These are phyloP conservation scores for Tirmania nivea DNA, from an alignment of 495 filamentous ascomycete genomes.

Conservation along the genomic window DNA sequence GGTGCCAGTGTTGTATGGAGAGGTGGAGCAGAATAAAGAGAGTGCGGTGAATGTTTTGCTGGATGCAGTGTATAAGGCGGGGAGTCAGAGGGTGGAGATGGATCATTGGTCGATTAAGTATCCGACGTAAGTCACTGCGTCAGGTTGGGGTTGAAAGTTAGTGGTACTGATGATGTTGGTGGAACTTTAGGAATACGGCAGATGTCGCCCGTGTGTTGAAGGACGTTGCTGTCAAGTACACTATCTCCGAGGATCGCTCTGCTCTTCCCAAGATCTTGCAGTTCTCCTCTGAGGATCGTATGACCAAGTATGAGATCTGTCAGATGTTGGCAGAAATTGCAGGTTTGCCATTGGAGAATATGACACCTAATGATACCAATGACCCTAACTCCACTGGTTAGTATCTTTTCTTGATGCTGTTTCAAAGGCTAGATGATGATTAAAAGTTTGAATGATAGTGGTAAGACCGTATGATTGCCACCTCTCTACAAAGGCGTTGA, in stretches of 20 bases:
- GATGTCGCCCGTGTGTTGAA: constrained; percentile 67
- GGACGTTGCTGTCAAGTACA: constrained; percentile 47
- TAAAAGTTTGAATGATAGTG: constrained; percentile 1
- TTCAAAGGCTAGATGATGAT: constrained; percentile 1
- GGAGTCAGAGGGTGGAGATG: constrained; percentile 44
- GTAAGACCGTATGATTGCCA: constrained; percentile 70
- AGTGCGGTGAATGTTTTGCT: constrained; percentile 69
- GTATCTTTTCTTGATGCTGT: constrained; percentile 2
- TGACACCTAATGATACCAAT: constrained; percentile 52
- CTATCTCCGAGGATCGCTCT: constrained; percentile 19
- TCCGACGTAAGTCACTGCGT: constrained; percentile 35
- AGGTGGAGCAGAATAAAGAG: constrained; percentile 39
- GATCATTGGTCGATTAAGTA: constrained; percentile 76
- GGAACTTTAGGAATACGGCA: constrained; percentile 34
- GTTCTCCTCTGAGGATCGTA: constrained; percentile 67
- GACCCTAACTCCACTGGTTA: constrained; percentile 52
- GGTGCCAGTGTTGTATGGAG: constrained; percentile 76
- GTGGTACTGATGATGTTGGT: background rate
- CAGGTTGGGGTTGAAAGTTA: background rate
- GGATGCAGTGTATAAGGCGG: constrained; percentile 43
- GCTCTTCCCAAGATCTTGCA: constrained; percentile 53
- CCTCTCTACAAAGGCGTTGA: constrained; percentile 53
- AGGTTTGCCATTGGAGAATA: constrained; percentile 47
- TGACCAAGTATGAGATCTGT: constrained; percentile 78
- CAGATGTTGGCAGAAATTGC: constrained; percentile 59